Percentiles rank a stretch among this genome's conserved stretches.
phyloP scores from a whole-genome alignment of 164 flowering plant species.

The Aristolochia contorta region DNA sequence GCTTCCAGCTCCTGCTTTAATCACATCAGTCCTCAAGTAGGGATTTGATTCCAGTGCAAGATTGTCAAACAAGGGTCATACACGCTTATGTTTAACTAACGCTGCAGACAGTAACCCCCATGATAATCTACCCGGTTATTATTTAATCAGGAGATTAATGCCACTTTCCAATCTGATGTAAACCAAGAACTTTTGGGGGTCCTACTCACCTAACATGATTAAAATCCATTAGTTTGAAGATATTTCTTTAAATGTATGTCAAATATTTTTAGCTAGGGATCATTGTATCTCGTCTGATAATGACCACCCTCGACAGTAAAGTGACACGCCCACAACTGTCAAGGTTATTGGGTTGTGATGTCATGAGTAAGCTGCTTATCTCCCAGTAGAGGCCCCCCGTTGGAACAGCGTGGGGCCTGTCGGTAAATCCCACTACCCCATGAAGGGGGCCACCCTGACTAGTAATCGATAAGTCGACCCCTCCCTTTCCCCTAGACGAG shows the following conservation, averaged over 20 bases:
- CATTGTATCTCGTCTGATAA: background rate
- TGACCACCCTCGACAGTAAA: background rate
- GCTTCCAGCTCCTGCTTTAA: background rate
- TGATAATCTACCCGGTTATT: background rate
- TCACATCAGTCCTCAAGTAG: constrained; percentile 1
- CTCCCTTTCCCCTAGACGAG: too few species aligned
- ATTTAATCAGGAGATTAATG: background rate
- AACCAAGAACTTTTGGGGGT: background rate
- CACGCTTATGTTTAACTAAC: background rate
- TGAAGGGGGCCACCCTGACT: background rate
- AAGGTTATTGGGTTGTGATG: background rate
- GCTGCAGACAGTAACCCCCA: background rate
- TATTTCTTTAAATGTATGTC: background rate
- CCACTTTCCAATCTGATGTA: background rate
- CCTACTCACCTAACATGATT: constrained; percentile 10
- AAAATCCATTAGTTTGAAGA: background rate
- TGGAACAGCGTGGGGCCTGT: background rate
- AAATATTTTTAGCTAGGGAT: background rate
- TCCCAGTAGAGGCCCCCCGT: background rate
- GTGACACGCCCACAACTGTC: background rate
- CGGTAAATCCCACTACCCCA: constrained; percentile 1
- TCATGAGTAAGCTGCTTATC: background rate
- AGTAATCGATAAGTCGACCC: background rate
- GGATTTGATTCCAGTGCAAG: constrained; percentile 8
- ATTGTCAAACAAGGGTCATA: background rate